Evolutionary conservation across 2,329 filamentous ascomycete genomes (phyloP).

Genomic region (Talaromyces piceae): DNA sequence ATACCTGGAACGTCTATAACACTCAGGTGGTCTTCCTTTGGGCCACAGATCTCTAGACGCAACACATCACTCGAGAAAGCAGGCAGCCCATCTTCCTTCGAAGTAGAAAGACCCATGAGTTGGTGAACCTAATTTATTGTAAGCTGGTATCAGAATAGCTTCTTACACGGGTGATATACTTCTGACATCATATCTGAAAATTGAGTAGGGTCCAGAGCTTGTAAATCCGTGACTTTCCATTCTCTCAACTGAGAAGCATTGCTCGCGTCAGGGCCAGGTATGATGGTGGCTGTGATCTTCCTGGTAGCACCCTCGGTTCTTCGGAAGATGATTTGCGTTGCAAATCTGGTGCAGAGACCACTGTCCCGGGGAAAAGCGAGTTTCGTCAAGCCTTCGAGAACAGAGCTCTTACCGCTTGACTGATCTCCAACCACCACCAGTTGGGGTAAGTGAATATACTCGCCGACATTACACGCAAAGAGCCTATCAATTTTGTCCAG

Average conservation of each 20-base stretch:
- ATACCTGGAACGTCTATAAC: constrained; percentile 10
- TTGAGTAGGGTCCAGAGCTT: constrained; percentile 12
- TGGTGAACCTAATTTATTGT: constrained; percentile 15
- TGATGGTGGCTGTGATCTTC: constrained; percentile 29
- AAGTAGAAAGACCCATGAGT: constrained; percentile 18
- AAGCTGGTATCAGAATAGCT: too few relatives aligned
- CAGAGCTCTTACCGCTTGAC: constrained; percentile 57
- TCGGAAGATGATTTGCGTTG: constrained; percentile 53
- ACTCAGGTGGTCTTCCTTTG: constrained; percentile 4
- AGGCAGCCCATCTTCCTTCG: constrained; percentile 12
- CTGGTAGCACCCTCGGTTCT: constrained; percentile 10
- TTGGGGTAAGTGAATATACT: constrained; percentile 44
- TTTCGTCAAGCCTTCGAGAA: constrained; percentile 56
- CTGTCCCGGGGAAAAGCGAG: constrained; percentile 55
- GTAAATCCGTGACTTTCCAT: constrained; percentile 18
- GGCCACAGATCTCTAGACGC: constrained; percentile 5
- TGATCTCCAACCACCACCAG: constrained; percentile 55
- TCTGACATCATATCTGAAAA: constrained; percentile 20
- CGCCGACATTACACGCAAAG: constrained; percentile 33
- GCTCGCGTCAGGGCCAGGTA: constrained; percentile 21
- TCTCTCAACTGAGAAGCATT: constrained; percentile 13
- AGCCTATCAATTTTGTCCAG: constrained; percentile 31
- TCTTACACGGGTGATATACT: too few relatives aligned
- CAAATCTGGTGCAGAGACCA: constrained; percentile 55
- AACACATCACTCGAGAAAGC: constrained; percentile 5